A percentile compares a stretch with the other conserved stretches of the same genome.
These are phyloP conservation scores for Orychophragmus violaceus DNA, from an alignment of 345 rosid species.

Conservation along the genomic window DNA sequence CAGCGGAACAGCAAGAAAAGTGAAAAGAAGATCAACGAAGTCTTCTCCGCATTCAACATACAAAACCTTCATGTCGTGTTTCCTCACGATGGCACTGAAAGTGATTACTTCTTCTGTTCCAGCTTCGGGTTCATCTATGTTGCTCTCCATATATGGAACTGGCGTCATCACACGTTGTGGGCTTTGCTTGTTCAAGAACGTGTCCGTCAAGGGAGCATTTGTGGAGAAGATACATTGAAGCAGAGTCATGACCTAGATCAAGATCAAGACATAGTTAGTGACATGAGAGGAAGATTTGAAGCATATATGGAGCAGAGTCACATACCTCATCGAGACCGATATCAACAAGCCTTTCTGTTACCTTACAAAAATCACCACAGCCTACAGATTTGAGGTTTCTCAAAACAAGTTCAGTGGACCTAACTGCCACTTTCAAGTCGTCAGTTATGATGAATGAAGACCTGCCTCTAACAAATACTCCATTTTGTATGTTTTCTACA, in stretches of 20 bases:
- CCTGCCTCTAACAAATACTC: slow-evolving; percentile 13
- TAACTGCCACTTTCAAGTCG: slow-evolving; percentile 10
- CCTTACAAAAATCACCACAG: background rate
- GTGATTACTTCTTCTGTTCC: background rate
- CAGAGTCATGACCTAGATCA: slow-evolving; percentile 1
- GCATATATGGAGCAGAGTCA: background rate
- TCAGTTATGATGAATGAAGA: slow-evolving; percentile 13
- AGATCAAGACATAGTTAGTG: background rate
- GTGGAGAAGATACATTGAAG: background rate
- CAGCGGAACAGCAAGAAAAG: slow-evolving; percentile 5
- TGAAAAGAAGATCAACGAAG: slow-evolving; percentile 10
- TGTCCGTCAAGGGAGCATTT: slow-evolving; percentile 8
- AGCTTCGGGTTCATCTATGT: background rate
- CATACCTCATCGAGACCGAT: slow-evolving; percentile 10
- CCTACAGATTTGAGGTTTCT: background rate
- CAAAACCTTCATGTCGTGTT: too few species aligned
- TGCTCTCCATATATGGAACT: background rate
- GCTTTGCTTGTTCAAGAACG: background rate
- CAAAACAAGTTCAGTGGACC: slow-evolving; percentile 1
- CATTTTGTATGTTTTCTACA: background rate
- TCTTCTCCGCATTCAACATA: background rate
- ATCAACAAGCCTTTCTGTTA: background rate
- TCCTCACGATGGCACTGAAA: background rate
- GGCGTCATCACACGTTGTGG: background rate
- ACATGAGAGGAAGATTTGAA: background rate